These are phyloP conservation scores for Pezicula radicicola DNA, from an alignment of 2,329 filamentous ascomycete species.

Conservation along the genomic window DNA sequence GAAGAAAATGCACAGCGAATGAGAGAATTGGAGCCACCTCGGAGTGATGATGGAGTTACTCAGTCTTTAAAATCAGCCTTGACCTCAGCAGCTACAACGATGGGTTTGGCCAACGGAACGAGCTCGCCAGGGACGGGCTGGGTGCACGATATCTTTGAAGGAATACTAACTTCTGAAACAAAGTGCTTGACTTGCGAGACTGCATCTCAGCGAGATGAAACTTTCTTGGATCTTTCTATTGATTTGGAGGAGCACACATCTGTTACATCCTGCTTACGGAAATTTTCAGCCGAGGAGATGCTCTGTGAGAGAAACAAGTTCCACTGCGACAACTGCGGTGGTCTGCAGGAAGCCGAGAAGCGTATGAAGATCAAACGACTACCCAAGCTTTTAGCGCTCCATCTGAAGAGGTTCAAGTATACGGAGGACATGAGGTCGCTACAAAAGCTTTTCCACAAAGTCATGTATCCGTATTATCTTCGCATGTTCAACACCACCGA, in stretches of 20 bases:
- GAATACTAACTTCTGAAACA: slow-evolving; percentile 90
- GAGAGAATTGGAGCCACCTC: slow-evolving; percentile 44
- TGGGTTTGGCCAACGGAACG: slow-evolving; percentile 31
- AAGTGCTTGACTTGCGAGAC: slow-evolving; percentile 96
- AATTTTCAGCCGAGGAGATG: slow-evolving; percentile 98
- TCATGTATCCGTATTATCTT: slow-evolving; percentile 95
- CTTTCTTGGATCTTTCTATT: slow-evolving; percentile 92
- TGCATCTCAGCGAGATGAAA: slow-evolving; percentile 90
- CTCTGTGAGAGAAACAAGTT: slow-evolving; percentile 98
- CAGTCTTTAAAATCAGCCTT: slow-evolving; percentile 48
- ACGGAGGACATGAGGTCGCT: slow-evolving; percentile 91
- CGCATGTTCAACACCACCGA: slow-evolving; percentile 97
- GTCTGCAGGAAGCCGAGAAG: slow-evolving; percentile 96
- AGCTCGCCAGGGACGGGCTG: slow-evolving; percentile 70
- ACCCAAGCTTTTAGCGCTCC: slow-evolving; percentile 86
- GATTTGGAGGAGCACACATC: slow-evolving; percentile 94
- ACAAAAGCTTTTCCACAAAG: slow-evolving; percentile 94
- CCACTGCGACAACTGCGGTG: slow-evolving; percentile 95
- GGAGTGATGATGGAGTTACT: slow-evolving; percentile 40
- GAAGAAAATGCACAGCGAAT: slow-evolving; percentile 77
- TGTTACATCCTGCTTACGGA: slow-evolving; percentile 89
- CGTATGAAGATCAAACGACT: slow-evolving; percentile 98
- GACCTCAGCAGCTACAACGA: slow-evolving; percentile 35
- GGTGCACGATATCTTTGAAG: slow-evolving; percentile 98
- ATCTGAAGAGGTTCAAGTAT: slow-evolving; percentile 97